Evolutionary conservation across 2,329 filamentous ascomycete genomes (phyloP).

Genomic region (Epichloe scottii): DNA sequence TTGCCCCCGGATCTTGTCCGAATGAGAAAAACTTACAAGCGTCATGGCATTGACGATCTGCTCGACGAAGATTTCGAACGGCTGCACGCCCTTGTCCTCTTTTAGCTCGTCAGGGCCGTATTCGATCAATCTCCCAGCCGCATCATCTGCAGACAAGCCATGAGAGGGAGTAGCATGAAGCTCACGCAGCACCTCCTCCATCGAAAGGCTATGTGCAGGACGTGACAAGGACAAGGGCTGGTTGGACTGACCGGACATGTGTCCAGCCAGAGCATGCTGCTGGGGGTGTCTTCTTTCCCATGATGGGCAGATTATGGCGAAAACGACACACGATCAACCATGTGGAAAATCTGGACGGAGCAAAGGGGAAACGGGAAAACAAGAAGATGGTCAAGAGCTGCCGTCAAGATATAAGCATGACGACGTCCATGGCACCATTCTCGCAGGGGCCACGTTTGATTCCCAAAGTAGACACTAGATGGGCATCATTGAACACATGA

Average conservation of each 20-base stretch:
- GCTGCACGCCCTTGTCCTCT: conserved; percentile 32
- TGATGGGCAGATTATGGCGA: not conserved
- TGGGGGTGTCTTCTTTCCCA: not conserved
- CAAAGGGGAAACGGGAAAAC: not conserved
- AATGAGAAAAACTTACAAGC: conserved; percentile 19
- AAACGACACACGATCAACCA: not conserved
- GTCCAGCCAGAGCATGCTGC: conserved; percentile 2
- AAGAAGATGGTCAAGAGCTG: no score
- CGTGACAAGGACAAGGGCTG: conserved; percentile 32
- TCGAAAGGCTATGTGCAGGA: conserved; percentile 44
- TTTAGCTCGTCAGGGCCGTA: conserved; percentile 48
- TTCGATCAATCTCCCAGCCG: conserved; percentile 34
- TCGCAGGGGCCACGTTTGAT: no score
- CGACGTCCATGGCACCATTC: no score
- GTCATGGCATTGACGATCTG: conserved; percentile 49
- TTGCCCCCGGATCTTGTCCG: not conserved
- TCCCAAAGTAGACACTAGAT: no score
- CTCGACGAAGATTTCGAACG: conserved; percentile 43
- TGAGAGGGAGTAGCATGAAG: conserved; percentile 38
- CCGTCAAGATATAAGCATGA: no score
- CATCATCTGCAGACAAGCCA: conserved; percentile 40
- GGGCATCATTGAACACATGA: not conserved
- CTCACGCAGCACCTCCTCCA: conserved; percentile 36
- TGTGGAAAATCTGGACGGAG: not conserved
- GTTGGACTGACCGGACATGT: conserved; percentile 24